phyloP scores from a whole-genome alignment of 441 rosid genomes.

The Capsella rubella region DNA sequence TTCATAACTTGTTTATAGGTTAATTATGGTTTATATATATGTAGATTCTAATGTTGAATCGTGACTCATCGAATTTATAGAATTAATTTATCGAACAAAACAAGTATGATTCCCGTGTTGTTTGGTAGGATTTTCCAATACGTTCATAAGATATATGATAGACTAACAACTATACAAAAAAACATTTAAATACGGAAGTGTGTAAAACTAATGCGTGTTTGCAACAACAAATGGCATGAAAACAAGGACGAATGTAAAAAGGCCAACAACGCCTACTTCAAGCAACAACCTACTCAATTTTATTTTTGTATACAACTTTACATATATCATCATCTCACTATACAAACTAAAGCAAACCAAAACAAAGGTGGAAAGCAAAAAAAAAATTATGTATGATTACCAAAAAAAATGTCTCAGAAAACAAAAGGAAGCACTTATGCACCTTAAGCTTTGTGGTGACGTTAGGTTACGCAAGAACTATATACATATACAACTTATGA shows the following conservation, averaged over 20 bases:
- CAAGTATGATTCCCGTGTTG: conserved; percentile 24
- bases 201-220: conserved; percentile 32
- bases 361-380: neutral
- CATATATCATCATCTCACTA: neutral
- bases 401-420: neutral
- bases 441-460: neutral
- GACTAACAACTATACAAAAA: conserved; percentile 3
- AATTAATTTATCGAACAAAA: neutral
- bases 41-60: conserved; percentile 12
- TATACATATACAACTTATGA: neutral
- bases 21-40: neutral
- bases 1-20: neutral
- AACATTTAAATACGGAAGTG: conserved; percentile 14
- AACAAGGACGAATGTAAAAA: conserved; percentile 35
- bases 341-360: neutral
- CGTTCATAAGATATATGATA: conserved; percentile 32
- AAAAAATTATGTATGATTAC: conserved; percentile 9
- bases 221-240: conserved; percentile 44
- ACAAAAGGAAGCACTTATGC: conserved; percentile 37
- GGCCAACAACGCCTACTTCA: conserved; percentile 42
- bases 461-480: neutral
- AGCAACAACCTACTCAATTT: conserved; percentile 47
- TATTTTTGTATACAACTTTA: neutral
- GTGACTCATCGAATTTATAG: conserved; percentile 19
- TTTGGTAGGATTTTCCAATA: conserved; percentile 40